phyloP scores from a whole-genome alignment of 352 stramenopile genomes.

The Phytophthora pinifolia region DNA sequence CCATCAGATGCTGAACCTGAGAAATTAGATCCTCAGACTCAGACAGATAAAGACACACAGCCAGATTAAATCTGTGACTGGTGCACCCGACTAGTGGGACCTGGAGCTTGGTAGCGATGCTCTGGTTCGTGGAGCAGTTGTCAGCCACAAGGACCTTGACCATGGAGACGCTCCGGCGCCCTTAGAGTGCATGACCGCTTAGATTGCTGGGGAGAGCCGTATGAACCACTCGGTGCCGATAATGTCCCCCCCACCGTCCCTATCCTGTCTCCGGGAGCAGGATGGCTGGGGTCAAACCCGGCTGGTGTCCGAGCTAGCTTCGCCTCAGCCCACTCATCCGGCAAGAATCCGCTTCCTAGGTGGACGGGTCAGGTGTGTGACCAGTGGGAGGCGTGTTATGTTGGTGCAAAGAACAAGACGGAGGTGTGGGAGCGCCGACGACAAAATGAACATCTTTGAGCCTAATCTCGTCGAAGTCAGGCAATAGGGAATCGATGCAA shows the following conservation, averaged over 20 bases:
- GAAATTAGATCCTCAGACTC: constrained; percentile 9
- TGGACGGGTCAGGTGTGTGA: neutral
- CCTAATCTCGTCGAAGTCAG: no score
- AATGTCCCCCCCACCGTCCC: constrained; percentile 12
- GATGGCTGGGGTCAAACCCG: no score
- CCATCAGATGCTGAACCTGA: constrained; percentile 14
- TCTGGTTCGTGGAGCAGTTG: constrained; percentile 7
- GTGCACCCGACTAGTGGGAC: no score
- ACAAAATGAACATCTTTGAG: no score
- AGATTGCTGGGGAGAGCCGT: constrained; percentile 3
- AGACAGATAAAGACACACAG: neutral
- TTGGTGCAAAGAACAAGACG: no score
- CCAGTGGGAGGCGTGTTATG: no score
- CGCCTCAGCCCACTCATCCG: no score
- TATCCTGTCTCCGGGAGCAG: neutral
- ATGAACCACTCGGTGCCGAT: constrained; percentile 4
- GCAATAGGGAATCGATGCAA: no score
- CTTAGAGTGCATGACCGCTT: neutral
- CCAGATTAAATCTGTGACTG: constrained; percentile 1
- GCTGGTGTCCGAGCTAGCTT: no score
- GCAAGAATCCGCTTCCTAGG: neutral
- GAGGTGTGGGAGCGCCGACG: no score
- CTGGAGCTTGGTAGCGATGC: neutral
- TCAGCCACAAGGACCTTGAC: constrained; percentile 7
- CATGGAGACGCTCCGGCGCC: neutral